Percentiles rank a stretch among this genome's conserved stretches.
Evolutionary conservation across 2,329 filamentous ascomycete species (phyloP).

Genomic region (Raffaelea deltoideospora): DNA sequence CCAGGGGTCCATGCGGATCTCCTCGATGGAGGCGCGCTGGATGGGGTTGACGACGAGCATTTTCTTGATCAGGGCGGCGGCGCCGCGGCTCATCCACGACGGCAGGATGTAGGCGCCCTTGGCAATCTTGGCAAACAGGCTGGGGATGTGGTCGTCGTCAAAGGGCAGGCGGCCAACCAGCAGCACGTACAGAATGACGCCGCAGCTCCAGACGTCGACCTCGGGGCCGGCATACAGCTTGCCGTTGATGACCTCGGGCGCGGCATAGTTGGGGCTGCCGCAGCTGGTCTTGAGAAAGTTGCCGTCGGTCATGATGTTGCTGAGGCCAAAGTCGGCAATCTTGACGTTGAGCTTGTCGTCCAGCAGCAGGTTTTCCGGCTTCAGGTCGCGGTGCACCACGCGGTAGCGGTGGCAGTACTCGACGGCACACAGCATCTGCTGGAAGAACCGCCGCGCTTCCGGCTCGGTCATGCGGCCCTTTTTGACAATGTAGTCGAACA

Average conservation of each 20-base stretch:
- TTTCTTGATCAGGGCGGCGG: conserved; percentile 67
- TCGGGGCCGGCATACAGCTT: conserved; percentile 96
- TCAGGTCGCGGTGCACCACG: conserved; percentile 94
- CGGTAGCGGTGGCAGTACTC: conserved; percentile 99
- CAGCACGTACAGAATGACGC: conserved; percentile 77
- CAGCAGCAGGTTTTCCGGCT: conserved; percentile 90
- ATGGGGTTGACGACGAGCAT: conserved; percentile 95
- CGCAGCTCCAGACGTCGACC: conserved; percentile 96
- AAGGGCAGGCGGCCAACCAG: conserved; percentile 78
- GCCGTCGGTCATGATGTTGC: conserved; percentile 99
- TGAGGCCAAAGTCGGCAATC: conserved; percentile 95
- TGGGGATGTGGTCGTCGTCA: conserved; percentile 96
- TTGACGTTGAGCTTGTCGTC: conserved; percentile 96
- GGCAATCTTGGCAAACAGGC: conserved; percentile 93
- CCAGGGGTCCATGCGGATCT: conserved; percentile 89
- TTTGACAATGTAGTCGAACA: conserved; percentile 96
- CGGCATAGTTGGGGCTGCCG: conserved; percentile 94
- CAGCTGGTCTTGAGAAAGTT: conserved; percentile 99
- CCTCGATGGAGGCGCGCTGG: conserved; percentile 81
- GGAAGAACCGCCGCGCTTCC: conserved; percentile 94
- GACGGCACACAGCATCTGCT: conserved; percentile 96
- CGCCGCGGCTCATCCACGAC: conserved; percentile 76
- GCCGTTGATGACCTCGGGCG: conserved; percentile 92
- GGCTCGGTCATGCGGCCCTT: conserved; percentile 82
- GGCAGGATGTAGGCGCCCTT: conserved; percentile 88